phyloP scores from a whole-genome alignment of 2,329 filamentous ascomycete species.

The Colletotrichum tofieldiae region DNA sequence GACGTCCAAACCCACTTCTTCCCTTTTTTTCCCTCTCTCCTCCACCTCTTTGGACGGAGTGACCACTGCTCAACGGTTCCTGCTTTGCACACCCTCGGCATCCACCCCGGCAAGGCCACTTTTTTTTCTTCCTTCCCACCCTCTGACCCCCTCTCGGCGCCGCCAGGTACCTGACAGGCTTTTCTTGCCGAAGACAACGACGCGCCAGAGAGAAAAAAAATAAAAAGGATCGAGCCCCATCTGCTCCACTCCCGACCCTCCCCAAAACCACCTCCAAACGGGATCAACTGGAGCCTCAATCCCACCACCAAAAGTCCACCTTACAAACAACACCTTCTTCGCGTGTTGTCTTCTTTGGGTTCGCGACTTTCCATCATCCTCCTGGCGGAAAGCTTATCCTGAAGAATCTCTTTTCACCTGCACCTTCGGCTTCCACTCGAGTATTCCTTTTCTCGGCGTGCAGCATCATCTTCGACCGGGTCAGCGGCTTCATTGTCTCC shows the following conservation, averaged over 20 bases:
- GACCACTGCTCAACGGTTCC: slow-evolving; percentile 42
- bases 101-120: slow-evolving; percentile 39
- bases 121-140: slow-evolving; percentile 26
- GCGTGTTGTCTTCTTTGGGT: slow-evolving; percentile 41
- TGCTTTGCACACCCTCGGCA: slow-evolving; percentile 41
- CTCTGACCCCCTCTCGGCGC: slow-evolving; percentile 32
- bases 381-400: slow-evolving; percentile 33
- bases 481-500: slow-evolving; percentile 37
- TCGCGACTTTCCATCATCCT: slow-evolving; percentile 42
- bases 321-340: slow-evolving; percentile 42
- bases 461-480: slow-evolving; percentile 30
- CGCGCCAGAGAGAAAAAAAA: slow-evolving; percentile 40
- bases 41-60: slow-evolving; percentile 41
- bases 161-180: slow-evolving; percentile 42
- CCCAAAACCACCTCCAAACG: slow-evolving; percentile 45
- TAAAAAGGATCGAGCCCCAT: slow-evolving; percentile 44
- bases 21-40: slow-evolving; percentile 34
- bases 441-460: slow-evolving; percentile 22
- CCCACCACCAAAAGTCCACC: slow-evolving; percentile 44
- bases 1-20: slow-evolving; percentile 43
- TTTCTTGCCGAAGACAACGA: slow-evolving; percentile 38
- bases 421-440: slow-evolving; percentile 13
- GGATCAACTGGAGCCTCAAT: slow-evolving; percentile 46
- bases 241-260: slow-evolving; percentile 44
- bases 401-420: slow-evolving; percentile 18